Conservation (phyloP, 106 monocot genomes). For the Dendrobium catenatum region DNA sequence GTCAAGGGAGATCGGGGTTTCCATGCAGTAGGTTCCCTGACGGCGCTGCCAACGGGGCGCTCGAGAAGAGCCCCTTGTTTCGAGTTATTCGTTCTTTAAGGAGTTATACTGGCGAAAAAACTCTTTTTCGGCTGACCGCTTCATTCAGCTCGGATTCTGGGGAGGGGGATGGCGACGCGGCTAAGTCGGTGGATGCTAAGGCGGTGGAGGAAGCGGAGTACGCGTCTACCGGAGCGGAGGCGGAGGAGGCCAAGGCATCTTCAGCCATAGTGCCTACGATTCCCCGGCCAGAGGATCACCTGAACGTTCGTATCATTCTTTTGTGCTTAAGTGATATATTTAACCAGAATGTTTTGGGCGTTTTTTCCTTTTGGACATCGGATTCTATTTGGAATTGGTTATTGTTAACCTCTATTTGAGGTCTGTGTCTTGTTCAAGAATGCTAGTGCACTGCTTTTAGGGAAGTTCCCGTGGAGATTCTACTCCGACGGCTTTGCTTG, state of each 20-base stretch:
- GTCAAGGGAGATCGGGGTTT: constrained; percentile 7
- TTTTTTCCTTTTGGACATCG: neutral
- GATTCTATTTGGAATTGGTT: neutral
- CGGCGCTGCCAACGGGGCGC: constrained; percentile 7
- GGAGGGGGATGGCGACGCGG: constrained; percentile 9
- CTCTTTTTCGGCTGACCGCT: constrained; percentile 18
- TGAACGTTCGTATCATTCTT: constrained; percentile 40
- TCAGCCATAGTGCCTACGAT: constrained; percentile 70
- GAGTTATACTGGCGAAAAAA: neutral
- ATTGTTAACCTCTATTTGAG: neutral
- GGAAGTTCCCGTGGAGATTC: neutral
- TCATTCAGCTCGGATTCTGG: constrained; percentile 55
- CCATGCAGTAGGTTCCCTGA: constrained; percentile 8
- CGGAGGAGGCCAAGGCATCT: constrained; percentile 32
- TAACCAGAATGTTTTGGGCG: neutral
- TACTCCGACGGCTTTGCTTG: neutral
- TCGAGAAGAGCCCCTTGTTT: constrained; percentile 22
- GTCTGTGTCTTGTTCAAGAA: neutral
- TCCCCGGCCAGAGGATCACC: constrained; percentile 76
- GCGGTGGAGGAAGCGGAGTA: constrained; percentile 16
- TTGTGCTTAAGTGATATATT: constrained; percentile 1
- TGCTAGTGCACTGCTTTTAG: neutral
- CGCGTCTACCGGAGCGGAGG: constrained; percentile 20
- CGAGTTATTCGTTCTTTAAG: constrained; percentile 39
- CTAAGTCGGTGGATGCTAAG: constrained; percentile 20